These are phyloP conservation scores for Colletotrichum tropicale DNA, from an alignment of 2,329 filamentous ascomycete genomes.

Conservation along the genomic window DNA sequence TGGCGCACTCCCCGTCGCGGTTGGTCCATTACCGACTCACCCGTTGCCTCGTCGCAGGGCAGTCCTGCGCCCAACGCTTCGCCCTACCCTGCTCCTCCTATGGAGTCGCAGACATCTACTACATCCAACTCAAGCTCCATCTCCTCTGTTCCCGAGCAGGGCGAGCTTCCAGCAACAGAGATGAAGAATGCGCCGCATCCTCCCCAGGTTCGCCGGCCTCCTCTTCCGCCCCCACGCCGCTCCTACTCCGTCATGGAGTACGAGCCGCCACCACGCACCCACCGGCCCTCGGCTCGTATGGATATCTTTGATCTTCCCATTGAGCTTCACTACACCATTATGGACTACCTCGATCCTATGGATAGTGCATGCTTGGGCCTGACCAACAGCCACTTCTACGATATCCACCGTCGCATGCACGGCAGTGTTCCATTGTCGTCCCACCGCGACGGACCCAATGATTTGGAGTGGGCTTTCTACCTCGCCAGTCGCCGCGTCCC, in stretches of 20 bases:
- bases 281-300: constrained; percentile 49
- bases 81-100: neutral
- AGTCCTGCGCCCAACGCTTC: neutral
- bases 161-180: constrained; percentile 21
- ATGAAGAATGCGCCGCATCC: constrained; percentile 21
- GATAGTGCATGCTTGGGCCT: constrained; percentile 68
- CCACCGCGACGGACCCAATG: constrained; percentile 64
- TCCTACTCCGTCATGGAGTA: constrained; percentile 67
- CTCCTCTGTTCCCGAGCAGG: constrained; percentile 19
- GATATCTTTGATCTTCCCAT: constrained; percentile 58
- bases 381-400: constrained; percentile 61
- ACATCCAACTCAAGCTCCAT: neutral
- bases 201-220: constrained; percentile 28
- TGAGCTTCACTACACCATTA: constrained; percentile 65
- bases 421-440: constrained; percentile 60
- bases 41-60: constrained; percentile 21
- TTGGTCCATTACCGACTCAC: constrained; percentile 52
- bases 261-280: constrained; percentile 54
- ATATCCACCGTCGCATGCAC: constrained; percentile 61
- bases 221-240: constrained; percentile 52
- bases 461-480: constrained; percentile 69
- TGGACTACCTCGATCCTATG: constrained; percentile 68
- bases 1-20: constrained; percentile 48
- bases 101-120: neutral
- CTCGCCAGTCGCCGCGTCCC: constrained; percentile 51